Base-by-base conservation (phyloP, 345 rosid genomes). In the Gossypioides kirkii region DNA sequence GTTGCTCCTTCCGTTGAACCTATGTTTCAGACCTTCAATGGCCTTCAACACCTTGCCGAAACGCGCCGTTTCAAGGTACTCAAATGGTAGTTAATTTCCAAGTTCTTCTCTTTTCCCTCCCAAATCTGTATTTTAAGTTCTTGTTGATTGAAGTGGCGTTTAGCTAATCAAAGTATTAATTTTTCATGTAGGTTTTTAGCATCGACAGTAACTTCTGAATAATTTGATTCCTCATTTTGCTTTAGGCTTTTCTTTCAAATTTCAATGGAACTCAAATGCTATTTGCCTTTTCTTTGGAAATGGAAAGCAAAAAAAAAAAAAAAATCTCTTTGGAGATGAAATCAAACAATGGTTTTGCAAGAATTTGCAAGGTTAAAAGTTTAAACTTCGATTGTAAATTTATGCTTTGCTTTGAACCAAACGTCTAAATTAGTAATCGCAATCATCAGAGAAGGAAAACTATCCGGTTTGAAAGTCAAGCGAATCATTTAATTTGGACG, bases 11-110 rank as follows among this genome's bases (percentile, higher is more conserved):
- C 82, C 52, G 54, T 23, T 52, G 85, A 86, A 8, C 56, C 77
- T 23, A 80, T 86, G 78, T 87, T 86, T 36, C 94, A 85, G 85
- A 74, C 79, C 78, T 75, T 86, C 74, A 84, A 80, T 74, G 93
- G 97, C 23, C 84, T 91, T 59, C 89, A 71, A 53, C 86, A 80
- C 2, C 86, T 94, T 28, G 86, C 88, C 0, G 96, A 94, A 80
- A 79, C 94, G 41, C 86, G 83, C n/a, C 86, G 83, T 76, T 94
- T 88, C 82, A 91, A 94, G 96, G 98, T 93, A 70, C 22, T 45
- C 67, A 3, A 66, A 23, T 8, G 41, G 4, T 66, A 14, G 68
- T 41, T 18, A 18, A 63, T 59, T 56, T 72, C 23, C 16, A 10
- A 10, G 14, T 8, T 4, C 2, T 25, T 45, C 47, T 45, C 13